phyloP scores from a whole-genome alignment of 2,329 filamentous ascomycete genomes.

The Cercospora zeae-maydis region DNA sequence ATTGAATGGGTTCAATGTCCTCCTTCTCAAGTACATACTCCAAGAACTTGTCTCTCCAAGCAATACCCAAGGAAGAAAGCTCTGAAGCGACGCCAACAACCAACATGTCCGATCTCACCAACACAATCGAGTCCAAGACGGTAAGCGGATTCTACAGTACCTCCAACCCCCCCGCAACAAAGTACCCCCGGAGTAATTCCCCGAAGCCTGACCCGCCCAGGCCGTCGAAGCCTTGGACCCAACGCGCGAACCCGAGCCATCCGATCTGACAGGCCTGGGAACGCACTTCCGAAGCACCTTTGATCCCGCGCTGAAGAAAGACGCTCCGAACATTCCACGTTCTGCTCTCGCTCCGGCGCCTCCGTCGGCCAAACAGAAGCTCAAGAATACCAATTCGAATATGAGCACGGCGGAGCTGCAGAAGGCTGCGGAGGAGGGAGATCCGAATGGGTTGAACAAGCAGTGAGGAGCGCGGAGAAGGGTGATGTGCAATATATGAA shows the following conservation, averaged over 20 bases:
- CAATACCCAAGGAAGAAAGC: not conserved
- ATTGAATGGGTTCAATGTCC: not conserved
- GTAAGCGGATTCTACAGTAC: not conserved
- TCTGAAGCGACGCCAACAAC: not conserved
- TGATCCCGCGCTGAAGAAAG: slow-evolving; percentile 16
- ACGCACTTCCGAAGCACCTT: slow-evolving; percentile 23
- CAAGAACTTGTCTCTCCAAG: not conserved
- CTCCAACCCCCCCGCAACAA: not conserved
- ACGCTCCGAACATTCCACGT: slow-evolving; percentile 14
- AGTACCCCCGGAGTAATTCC: not conserved
- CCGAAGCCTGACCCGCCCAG: not conserved
- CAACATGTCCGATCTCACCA: not conserved
- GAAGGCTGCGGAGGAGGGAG: slow-evolving; percentile 20
- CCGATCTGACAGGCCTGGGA: slow-evolving; percentile 18
- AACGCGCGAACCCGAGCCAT: slow-evolving; percentile 19
- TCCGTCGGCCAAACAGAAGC: slow-evolving; percentile 13
- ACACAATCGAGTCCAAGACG: slow-evolving; percentile 13
- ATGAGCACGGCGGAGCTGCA: slow-evolving; percentile 22
- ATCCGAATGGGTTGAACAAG: slow-evolving; percentile 20
- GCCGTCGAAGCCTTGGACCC: slow-evolving; percentile 20
- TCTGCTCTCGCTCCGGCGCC: not conserved
- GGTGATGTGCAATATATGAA: not conserved
- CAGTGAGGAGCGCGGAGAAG: not conserved
- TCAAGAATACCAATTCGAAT: slow-evolving; percentile 15
- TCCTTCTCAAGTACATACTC: not conserved